Conservation (phyloP, 2,329 filamentous ascomycete species). For the Alternaria hordeiaustralica region DNA sequence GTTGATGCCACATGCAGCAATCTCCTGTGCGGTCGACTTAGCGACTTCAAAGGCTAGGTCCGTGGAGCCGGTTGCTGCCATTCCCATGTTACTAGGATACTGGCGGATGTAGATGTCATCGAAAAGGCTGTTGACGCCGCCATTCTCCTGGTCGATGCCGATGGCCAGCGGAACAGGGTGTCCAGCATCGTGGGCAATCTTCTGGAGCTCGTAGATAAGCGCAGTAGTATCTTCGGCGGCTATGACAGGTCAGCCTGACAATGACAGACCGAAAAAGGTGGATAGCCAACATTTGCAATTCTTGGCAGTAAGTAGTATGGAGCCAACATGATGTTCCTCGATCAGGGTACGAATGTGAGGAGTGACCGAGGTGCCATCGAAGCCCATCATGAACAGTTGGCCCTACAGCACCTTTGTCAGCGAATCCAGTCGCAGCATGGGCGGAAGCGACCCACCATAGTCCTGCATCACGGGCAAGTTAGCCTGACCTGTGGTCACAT, state of each 20-base stretch:
- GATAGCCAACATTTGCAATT: constrained; percentile 75
- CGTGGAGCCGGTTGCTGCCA: constrained; percentile 87
- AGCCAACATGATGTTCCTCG: constrained; percentile 84
- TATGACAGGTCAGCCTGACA: constrained; percentile 52
- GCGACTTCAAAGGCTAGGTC: constrained; percentile 88
- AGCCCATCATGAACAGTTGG: constrained; percentile 82
- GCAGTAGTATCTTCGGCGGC: constrained; percentile 89
- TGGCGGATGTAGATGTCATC: constrained; percentile 96
- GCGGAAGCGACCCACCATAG: constrained; percentile 48
- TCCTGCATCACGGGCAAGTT: constrained; percentile 50
- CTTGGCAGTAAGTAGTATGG: constrained; percentile 82
- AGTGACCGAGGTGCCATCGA: constrained; percentile 83
- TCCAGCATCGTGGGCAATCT: constrained; percentile 86
- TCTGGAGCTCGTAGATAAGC: constrained; percentile 89
- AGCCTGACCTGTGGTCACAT: constrained; percentile 40
- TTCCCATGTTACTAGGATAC: constrained; percentile 95
- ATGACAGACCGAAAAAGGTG: constrained; percentile 8
- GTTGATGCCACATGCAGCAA: constrained; percentile 92
- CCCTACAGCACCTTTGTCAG: constrained; percentile 63
- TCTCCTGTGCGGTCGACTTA: constrained; percentile 90
- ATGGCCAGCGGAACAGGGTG: constrained; percentile 90
- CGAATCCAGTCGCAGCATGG: constrained; percentile 24
- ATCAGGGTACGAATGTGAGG: constrained; percentile 83
- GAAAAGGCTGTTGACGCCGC: constrained; percentile 94
- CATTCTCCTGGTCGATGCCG: constrained; percentile 95